Evolutionary conservation across 2,329 filamentous ascomycete genomes (phyloP).

Genomic region (Torrubiella hemipterigena): DNA sequence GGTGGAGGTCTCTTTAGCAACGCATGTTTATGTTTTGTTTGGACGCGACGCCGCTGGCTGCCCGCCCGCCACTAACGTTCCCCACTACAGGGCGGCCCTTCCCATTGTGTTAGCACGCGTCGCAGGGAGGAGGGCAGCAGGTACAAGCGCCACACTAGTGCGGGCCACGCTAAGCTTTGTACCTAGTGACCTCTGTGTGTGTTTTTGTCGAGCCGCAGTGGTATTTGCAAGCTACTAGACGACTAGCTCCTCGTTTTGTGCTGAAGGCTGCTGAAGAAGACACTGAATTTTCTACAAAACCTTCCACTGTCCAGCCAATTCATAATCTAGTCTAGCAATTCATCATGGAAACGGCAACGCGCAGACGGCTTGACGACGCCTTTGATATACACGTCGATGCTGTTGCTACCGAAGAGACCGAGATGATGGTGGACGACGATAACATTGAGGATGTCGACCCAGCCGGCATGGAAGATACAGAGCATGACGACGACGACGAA

Average conservation of each 20-base stretch:
- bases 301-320: background rate
- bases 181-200: too few relatives aligned
- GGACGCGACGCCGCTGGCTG: conserved; percentile 3
- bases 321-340: conserved; percentile 6
- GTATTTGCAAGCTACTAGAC: too few relatives aligned
- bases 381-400: conserved; percentile 40
- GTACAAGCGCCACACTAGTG: background rate
- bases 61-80: background rate
- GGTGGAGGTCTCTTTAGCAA: conserved; percentile 12
- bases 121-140: background rate
- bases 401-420: conserved; percentile 36
- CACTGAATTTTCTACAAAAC: conserved; percentile 8
- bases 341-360: conserved; percentile 11
- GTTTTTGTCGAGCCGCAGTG: too few relatives aligned
- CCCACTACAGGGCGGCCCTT: too few relatives aligned
- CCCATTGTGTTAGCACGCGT: too few relatives aligned
- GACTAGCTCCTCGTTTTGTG: conserved; percentile 2
- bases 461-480: conserved; percentile 13
- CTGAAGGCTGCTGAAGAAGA: too few relatives aligned
- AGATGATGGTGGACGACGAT: conserved; percentile 34
- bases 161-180: too few relatives aligned
- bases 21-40: conserved; percentile 16
- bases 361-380: conserved; percentile 19
- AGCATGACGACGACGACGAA: conserved; percentile 15
- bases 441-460: conserved; percentile 15